phyloP scores from a whole-genome alignment of 768 basidiomycete species.

The Scleroderma bovista region DNA sequence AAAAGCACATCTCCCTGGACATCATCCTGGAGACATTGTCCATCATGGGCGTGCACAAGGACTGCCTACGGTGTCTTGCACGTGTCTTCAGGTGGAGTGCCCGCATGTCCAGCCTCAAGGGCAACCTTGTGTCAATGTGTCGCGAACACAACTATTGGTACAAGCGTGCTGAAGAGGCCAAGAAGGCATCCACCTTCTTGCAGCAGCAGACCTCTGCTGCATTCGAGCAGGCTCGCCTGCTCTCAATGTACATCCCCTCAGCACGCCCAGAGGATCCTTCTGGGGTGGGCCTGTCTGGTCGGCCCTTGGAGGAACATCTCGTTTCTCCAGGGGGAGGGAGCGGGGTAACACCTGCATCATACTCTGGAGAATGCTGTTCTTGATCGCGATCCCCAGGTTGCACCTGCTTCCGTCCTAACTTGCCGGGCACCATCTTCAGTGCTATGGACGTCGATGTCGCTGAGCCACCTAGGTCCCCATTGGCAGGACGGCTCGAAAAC shows the following conservation, averaged over 20 bases:
- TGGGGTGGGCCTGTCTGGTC: background rate
- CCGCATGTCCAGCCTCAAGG: too few species aligned
- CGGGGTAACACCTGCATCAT: background rate
- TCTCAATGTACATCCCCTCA: background rate
- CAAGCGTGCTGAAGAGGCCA: too few species aligned
- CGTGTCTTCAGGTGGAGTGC: background rate
- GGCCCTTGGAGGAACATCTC: background rate
- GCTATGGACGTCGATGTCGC: too few species aligned
- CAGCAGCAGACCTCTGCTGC: background rate
- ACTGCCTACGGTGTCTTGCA: background rate
- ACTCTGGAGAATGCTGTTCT: background rate
- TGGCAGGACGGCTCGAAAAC: background rate
- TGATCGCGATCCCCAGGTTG: background rate
- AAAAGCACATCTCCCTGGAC: too few species aligned
- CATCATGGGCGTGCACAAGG: too few species aligned
- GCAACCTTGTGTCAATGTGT: background rate
- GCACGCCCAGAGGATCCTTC: background rate
- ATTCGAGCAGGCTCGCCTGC: background rate
- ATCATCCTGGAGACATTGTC: too few species aligned
- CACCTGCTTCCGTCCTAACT: too few species aligned
- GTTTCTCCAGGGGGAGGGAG: background rate
- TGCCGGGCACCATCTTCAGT: too few species aligned
- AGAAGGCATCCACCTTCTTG: background rate
- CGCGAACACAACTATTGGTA: background rate
- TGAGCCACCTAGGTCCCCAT: too few species aligned